phyloP scores from a whole-genome alignment of 2,329 filamentous ascomycete genomes.

The Hymenoscyphus occultus region DNA sequence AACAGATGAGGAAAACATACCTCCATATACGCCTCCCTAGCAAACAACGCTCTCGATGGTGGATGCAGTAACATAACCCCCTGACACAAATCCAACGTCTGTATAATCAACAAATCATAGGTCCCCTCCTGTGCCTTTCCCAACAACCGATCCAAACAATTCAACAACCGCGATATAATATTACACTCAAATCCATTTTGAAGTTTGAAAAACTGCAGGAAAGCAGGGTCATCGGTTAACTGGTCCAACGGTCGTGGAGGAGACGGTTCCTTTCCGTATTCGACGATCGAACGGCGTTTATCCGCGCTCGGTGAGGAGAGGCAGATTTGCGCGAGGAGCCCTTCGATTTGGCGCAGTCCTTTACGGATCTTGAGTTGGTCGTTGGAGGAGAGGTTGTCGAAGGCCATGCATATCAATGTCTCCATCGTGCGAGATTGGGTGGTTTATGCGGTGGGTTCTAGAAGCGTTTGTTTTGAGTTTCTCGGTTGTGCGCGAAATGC shows the following conservation, averaged over 20 bases:
- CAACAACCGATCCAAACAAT: constrained; percentile 80
- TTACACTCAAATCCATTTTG: constrained; percentile 99
- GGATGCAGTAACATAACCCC: constrained; percentile 86
- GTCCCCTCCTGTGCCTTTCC: constrained; percentile 78
- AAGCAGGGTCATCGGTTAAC: constrained; percentile 78
- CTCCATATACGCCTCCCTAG: constrained; percentile 92
- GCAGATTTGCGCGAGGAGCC: constrained; percentile 90
- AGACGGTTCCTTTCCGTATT: constrained; percentile 39
- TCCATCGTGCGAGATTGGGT: constrained; percentile 62
- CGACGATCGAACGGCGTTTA: constrained; percentile 34
- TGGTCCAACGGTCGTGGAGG: constrained; percentile 62
- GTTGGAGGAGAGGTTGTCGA: constrained; percentile 70
- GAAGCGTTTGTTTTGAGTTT: neutral
- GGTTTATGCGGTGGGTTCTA: constrained; percentile 2
- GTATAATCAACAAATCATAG: constrained; percentile 85
- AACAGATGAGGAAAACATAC: constrained; percentile 44
- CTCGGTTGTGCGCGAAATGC: neutral
- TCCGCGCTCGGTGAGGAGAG: constrained; percentile 48
- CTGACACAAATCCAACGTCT: constrained; percentile 84
- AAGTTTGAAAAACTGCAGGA: constrained; percentile 92
- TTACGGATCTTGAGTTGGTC: constrained; percentile 80
- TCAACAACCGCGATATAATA: constrained; percentile 80
- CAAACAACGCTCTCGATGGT: constrained; percentile 82
- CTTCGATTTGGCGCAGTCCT: constrained; percentile 90
- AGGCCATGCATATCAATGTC: constrained; percentile 83